Evolutionary conservation across 1,284 basidiomycete genomes (phyloP).

Genomic region (Irpex sp.): DNA sequence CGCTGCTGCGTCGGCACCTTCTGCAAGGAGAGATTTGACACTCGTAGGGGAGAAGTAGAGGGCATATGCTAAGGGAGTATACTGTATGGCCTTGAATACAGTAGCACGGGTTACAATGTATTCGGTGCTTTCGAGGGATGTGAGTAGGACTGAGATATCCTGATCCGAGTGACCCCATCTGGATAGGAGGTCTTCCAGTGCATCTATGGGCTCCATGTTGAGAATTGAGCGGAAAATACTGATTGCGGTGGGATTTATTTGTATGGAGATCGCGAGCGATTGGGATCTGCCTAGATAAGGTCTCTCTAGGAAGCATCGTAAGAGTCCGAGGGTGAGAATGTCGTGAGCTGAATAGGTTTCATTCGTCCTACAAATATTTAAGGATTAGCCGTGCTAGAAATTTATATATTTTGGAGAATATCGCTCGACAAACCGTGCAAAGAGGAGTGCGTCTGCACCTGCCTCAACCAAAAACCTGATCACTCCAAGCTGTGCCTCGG

Average conservation of each 20-base stretch:
- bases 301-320: neutral
- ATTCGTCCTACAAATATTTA: neutral
- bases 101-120: no score
- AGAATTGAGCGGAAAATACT: neutral
- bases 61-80: no score
- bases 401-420: no score
- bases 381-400: neutral
- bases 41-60: neutral
- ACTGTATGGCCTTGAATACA: no score
- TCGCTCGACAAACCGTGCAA: neutral
- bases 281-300: neutral
- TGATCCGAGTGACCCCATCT: neutral
- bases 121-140: neutral
- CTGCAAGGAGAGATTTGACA: neutral
- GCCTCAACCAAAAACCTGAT: neutral
- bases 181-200: neutral
- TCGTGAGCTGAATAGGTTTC: neutral
- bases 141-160: neutral
- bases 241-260: neutral
- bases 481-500: neutral
- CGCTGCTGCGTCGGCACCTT: neutral
- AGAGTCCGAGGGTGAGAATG: neutral
- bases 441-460: neutral
- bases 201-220: neutral
- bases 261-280: neutral